Percentiles rank a stretch among this genome's conserved stretches.
phyloP scores from a whole-genome alignment of 345 rosid genomes.

The Gossypium australe region DNA sequence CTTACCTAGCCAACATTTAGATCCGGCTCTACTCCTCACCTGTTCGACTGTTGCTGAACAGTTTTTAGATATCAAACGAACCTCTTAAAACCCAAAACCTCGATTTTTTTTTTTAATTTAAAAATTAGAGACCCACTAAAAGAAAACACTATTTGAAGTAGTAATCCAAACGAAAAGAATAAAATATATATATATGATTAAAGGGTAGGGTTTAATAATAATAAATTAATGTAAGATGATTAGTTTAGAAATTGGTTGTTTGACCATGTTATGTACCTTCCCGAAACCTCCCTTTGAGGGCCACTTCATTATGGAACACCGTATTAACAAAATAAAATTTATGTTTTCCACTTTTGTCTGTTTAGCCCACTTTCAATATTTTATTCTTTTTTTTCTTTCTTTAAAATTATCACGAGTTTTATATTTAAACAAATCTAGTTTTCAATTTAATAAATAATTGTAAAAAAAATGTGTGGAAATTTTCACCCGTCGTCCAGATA shows the following conservation, averaged over 20 bases:
- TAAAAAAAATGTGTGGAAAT: too few relatives aligned
- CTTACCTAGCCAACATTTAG: too few relatives aligned
- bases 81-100: too few relatives aligned
- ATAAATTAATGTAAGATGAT: neutral
- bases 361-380: neutral
- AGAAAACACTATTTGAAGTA: too few relatives aligned
- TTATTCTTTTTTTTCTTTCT: neutral
- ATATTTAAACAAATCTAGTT: neutral
- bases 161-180: too few relatives aligned
- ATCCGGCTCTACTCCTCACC: too few relatives aligned
- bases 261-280: neutral
- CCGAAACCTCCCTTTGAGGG: neutral
- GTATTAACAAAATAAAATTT: neutral
- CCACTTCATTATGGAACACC: neutral
- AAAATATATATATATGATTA: too few relatives aligned
- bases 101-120: neutral
- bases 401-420: neutral
- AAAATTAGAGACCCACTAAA: neutral
- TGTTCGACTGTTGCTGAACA: too few relatives aligned
- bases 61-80: too few relatives aligned
- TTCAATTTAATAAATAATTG: too few relatives aligned
- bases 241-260: neutral
- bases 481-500: too few relatives aligned
- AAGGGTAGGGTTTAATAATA: neutral
- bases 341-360: constrained; percentile 10